Evolutionary conservation across 2,329 filamentous ascomycete species (phyloP), one percentile per base, ranked within the genome.

Genomic region (Epichloe elymi): DNA sequence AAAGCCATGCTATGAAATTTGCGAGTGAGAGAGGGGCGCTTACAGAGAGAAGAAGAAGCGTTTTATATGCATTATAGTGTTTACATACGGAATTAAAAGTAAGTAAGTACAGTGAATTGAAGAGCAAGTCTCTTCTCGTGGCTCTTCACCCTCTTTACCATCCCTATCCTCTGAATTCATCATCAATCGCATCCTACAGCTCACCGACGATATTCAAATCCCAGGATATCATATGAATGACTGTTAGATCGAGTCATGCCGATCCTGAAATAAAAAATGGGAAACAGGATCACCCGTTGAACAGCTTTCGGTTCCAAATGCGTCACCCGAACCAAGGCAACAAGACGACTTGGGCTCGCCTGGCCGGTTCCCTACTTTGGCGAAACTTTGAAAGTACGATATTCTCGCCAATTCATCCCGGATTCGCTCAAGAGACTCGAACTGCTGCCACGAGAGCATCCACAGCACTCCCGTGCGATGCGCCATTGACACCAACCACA

Each of bases 391-490:
- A 4, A 30, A 30, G 26, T 4, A 30, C 26, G 8, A 30, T 11
- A 4, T 30, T 30, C 3, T 30, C 4, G 26, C 26, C 26, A 8
- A 23, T 42, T 42, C 3, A 12, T 14, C 4, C 19, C 14, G 19
- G 3, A 17, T 48, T 15, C 26, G 7, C 23, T 59, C 55, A 66
- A n/a, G 60, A 61, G 8, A 70, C 67, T 26, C 65, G 67, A 57
- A 74, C 60, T 10, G 80, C 82, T 33, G 79, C 83, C 53, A 88
- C 78, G 35, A 88, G 67, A 37, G 74, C 78, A 65, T 87, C 84
- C 64, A 87, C 65, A 1, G 80, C 83, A 17, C 77, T 79, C 59
- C 76, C 78, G 45, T 87, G 84, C 20, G 79, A 79, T 46, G 75
- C 73, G 2, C 81, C 78, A 2, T 72, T 75, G 40, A 72, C 69